Evolutionary conservation across 768 basidiomycete genomes (phyloP), one percentile per base, ranked within the genome.

Genomic region (Rhizopogon roseolus): DNA sequence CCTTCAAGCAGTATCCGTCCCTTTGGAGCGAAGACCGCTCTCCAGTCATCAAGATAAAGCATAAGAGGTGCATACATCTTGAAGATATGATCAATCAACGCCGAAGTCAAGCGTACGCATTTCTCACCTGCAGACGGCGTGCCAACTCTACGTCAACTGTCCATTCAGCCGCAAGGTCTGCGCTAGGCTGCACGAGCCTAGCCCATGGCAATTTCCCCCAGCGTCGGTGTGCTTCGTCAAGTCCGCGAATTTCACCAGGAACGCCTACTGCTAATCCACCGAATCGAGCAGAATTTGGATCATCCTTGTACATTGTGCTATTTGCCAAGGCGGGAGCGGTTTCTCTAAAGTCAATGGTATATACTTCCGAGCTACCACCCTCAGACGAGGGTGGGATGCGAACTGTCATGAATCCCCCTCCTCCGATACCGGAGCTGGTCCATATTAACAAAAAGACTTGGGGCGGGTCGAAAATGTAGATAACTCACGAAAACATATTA

Each of bases 251-350:
- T 71, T 98, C 95, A 8, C 95, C 90, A 1, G 97, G 97, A 0
- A 97, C 86, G 22, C 82, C 95, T n/a, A 96, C 82, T 6, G 93
- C 69, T 51, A 98, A 72, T 4, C 97, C 95, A 4, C 97, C 96
- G 53, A 76, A 82, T 54, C 62, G 74, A 16, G 92, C 76, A 2
- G 75, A 71, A 4, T 66, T 58, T 3, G 88, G 75, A 41, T 83
- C 66, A 11, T 76, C 70, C 34, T 70, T 62, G 70, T 82, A 98
- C 94, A 98, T 98, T 5, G 84, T 84, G 39, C 74, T 67, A 63
- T 86, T 88, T 5, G 93, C 76, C 34, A 81, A 68, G 0, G 78
- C 79, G 0, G 96, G 93, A 1, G 89, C 92, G 0, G 82, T 86
- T 69, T 98, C 96, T 41, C 96, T 82, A 66, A 92, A 98, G 72